These are phyloP conservation scores for Malus sieversii DNA, from an alignment of 306 rosid genomes.

Conservation along the genomic window DNA sequence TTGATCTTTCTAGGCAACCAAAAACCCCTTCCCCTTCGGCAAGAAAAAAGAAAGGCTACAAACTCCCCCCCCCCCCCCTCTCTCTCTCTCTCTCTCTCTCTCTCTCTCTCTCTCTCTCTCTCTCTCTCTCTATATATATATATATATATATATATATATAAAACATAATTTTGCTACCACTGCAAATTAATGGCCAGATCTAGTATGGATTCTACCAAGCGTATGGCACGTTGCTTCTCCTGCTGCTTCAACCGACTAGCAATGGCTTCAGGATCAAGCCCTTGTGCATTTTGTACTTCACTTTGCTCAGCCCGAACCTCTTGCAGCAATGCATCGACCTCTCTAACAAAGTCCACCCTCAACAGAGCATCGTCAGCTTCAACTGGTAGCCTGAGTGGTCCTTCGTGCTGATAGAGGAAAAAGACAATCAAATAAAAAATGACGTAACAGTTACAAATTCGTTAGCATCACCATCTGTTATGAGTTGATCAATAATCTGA, in stretches of 20 bases:
- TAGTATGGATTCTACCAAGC: conserved; percentile 68
- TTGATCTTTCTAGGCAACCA: too few relatives aligned
- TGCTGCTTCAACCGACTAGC: conserved; percentile 79
- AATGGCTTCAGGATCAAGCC: conserved; percentile 70
- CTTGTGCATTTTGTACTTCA: conserved; percentile 29
- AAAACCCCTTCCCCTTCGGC: background rate
- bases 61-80: too few relatives aligned
- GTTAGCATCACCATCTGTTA: too few relatives aligned
- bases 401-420: conserved; percentile 53
- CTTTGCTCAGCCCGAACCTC: conserved; percentile 50
- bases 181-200: conserved; percentile 65
- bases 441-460: background rate
- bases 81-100: too few relatives aligned
- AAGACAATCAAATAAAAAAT: background rate
- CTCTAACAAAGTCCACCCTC: conserved; percentile 87
- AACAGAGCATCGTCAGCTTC: conserved; percentile 61
- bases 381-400: conserved; percentile 52
- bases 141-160: too few relatives aligned
- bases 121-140: too few relatives aligned
- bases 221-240: conserved; percentile 65
- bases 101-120: too few relatives aligned
- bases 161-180: conserved; percentile 33
- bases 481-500: too few relatives aligned
- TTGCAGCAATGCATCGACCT: conserved; percentile 75
- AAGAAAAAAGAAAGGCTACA: background rate